Evolutionary conservation across 148 eudicot genomes (phyloP), one percentile per base, ranked within the genome.

Genomic region (Nepenthes gracilis): DNA sequence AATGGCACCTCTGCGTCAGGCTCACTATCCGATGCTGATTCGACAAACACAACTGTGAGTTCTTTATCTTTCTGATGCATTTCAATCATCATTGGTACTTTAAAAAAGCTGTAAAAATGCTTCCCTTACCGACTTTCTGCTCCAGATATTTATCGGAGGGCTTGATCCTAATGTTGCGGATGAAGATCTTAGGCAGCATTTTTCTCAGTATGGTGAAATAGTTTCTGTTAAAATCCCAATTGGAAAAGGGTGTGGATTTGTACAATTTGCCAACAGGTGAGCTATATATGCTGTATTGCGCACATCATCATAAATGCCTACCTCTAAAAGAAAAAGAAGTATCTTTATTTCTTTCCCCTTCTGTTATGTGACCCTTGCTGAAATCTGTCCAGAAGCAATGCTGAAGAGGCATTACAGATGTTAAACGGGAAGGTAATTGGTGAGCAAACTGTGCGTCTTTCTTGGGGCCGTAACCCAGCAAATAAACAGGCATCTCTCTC

Each of bases 211-310:
- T 48, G 96, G 98, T 43, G 98, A 93, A 61, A 86, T 93, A 63
- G 81, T 93, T 58, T 93, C 98, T 23, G 96, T 93, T 59, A 93
- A 93, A 70, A 93, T 93, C 57, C 96, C 96, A 48, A 79, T 77
- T 47, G 98, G 96, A 33, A 93, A 88, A 79, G 96, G 96, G 66
- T 93, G 98, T 66, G 98, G 98, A 35, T 92, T 92, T 70, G 98
- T 92, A 35, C 98, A 92, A 73, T 92, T 92, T 54, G 88, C 95
- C 23, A 82, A 84, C 83, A 82, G 98, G 98, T 88, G 62, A 51
- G 59, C 57, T 47, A 6, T 54, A 23, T 23, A 34, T 50, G 47
- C 13, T 47, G 3, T 54, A 36, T 64, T 32, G 47, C 15, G 7
- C 23, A 34, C 10, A 49, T 32, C 37, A 23, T 23, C 23, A 23